Conservation (phyloP, 129 eudicot species). For the Lactuca sativa region DNA sequence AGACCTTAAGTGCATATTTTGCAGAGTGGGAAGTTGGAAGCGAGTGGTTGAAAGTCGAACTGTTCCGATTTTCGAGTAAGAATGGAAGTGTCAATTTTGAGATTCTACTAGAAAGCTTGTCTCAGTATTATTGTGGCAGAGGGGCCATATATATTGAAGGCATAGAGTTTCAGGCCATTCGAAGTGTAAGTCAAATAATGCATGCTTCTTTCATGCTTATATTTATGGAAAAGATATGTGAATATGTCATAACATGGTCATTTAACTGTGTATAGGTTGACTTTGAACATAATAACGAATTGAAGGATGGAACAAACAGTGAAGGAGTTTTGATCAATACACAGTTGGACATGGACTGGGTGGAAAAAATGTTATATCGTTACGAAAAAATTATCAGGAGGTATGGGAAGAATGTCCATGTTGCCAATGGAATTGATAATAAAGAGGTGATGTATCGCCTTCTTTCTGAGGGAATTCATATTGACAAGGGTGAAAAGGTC, state of each 20-base stretch:
- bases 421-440: background rate
- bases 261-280: background rate
- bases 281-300: background rate
- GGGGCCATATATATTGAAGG: slow-evolving; percentile 20
- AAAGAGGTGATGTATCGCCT: background rate
- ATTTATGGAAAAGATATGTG: background rate
- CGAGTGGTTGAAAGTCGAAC: slow-evolving; percentile 2
- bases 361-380: background rate
- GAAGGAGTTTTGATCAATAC: background rate
- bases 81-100: background rate
- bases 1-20: slow-evolving; percentile 15
- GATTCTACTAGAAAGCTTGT: slow-evolving; percentile 8
- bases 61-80: background rate
- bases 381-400: background rate
- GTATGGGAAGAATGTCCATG: background rate
- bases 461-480: background rate
- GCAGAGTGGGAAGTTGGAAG: background rate
- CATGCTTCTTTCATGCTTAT: background rate
- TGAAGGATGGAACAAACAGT: background rate
- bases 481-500: background rate
- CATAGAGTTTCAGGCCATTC: slow-evolving; percentile 9
- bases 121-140: slow-evolving; percentile 10
- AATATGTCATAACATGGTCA: background rate
- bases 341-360: background rate
- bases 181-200: background rate